Percentiles rank a stretch among this genome's conserved stretches.
Evolutionary conservation across 2,329 filamentous ascomycete genomes (phyloP).

Genomic region (Talaromyces marneffei): DNA sequence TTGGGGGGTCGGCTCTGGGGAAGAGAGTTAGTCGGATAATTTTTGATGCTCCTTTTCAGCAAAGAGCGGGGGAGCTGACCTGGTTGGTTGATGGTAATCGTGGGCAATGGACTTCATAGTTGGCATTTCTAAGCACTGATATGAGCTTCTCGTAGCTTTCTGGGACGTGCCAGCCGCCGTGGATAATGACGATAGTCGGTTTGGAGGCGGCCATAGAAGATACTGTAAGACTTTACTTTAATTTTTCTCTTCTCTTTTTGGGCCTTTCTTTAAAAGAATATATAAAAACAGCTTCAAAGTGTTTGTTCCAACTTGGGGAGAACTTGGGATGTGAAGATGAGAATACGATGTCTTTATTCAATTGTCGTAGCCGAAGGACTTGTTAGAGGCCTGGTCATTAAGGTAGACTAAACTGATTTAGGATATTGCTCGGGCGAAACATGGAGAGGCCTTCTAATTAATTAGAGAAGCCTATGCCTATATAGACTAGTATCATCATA

Average conservation of each 20-base stretch:
- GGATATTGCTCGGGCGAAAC: too few relatives aligned
- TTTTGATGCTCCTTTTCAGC: background rate
- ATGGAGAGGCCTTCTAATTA: too few relatives aligned
- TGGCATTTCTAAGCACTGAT: constrained; percentile 15
- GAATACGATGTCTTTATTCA: background rate
- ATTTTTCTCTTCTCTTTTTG: background rate
- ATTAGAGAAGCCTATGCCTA: too few relatives aligned
- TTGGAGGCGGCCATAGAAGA: constrained; percentile 7
- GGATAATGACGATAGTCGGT: constrained; percentile 30
- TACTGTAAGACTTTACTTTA: background rate
- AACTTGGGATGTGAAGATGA: background rate
- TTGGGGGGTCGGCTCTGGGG: constrained; percentile 19
- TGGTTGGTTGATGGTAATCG: constrained; percentile 18
- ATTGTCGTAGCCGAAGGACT: background rate
- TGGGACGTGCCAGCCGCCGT: constrained; percentile 34
- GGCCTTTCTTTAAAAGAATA: too few relatives aligned
- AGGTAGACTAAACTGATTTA: too few relatives aligned
- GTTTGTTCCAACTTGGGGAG: background rate
- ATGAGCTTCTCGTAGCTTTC: constrained; percentile 19
- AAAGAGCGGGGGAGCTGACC: constrained; percentile 2
- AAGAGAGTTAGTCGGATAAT: background rate
- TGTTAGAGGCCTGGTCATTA: too few relatives aligned
- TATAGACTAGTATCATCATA: too few relatives aligned
- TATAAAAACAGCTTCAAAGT: too few relatives aligned
- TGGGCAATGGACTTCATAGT: constrained; percentile 20